These are phyloP conservation scores for Candida silvicultrix DNA, from an alignment of 805 yeast genomes.

Conservation along the genomic window DNA sequence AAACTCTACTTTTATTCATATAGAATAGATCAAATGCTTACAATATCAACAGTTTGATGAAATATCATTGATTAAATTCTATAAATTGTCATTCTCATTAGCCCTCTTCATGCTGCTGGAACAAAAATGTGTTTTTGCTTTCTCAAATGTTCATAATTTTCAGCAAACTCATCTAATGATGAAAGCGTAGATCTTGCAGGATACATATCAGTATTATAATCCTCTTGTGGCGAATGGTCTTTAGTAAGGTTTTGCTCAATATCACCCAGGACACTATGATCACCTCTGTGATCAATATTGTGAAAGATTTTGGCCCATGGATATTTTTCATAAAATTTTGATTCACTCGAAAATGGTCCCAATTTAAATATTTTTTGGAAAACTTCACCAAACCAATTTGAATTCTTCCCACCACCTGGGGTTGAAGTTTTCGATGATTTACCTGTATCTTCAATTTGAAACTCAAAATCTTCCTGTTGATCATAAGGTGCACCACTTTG, in stretches of 20 bases:
- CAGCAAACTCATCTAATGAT: neutral
- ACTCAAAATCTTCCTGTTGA: conserved; percentile 1
- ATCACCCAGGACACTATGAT: too few species aligned
- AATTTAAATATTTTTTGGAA: conserved; percentile 5
- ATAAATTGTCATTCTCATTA: too few species aligned
- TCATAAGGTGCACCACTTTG: conserved; percentile 5
- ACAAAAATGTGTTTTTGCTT: neutral
- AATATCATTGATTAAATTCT: too few species aligned
- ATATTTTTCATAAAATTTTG: conserved; percentile 3
- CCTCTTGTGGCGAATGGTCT: too few species aligned
- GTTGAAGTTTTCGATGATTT: too few species aligned
- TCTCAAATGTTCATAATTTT: neutral
- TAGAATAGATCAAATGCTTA: too few species aligned
- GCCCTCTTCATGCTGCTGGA: neutral
- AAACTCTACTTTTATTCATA: too few species aligned
- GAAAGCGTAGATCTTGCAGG: neutral
- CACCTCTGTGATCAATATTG: conserved; percentile 7
- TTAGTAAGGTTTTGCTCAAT: too few species aligned
- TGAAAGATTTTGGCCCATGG: conserved; percentile 17
- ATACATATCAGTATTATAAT: neutral
- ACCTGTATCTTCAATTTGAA: conserved; percentile 9
- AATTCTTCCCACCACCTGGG: neutral
- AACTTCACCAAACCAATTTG: neutral
- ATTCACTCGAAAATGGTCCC: conserved; percentile 4
- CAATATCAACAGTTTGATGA: too few species aligned